Base-by-base conservation (phyloP, 352 stramenopile species). In the Pseudoperonospora humuli region DNA sequence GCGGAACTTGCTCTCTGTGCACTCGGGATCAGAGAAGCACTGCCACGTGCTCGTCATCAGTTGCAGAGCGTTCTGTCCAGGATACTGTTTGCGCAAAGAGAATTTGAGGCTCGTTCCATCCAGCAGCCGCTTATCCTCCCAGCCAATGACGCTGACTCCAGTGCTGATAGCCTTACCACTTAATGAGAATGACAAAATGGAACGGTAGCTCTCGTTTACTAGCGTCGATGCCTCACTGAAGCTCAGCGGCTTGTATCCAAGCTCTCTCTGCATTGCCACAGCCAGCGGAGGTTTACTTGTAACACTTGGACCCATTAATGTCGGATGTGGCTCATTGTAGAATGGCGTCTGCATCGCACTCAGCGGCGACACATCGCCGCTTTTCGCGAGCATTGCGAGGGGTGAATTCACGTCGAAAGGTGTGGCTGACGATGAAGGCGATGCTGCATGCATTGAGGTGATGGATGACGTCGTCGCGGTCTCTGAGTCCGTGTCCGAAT, bases 11-110 rank as follows among this genome's bases (percentile, higher is more conserved):
- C 64, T 19, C 28, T 76, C 57, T 0, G 66, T 67, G 35, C 75
- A 87, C 8, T 53, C 48, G 0, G 73, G 70, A 39, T 87, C 72
- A 17, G 75, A 84, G 20, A 87, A 68, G 46, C 75, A 87, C 50
- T 80, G 61, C 72, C 72, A 87, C 24, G 75, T 87, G 26, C 50
- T 67, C 0, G 55, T 59, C 72, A 85, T 80, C 1, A 87, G 41
- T 7, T 64, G 50, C 37, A 61, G 36, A 0, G 67, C 54, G 31
- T 62, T 72, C 9, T 57, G 49, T 20, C 64, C 57, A 6, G 49
- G 35, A 37, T 84, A 87, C 4, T 42, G 39, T 48, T 87, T 87
- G 39, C 72, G 62, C 21, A 87, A 46, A 23, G 75, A 84, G 34
- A 87, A 87, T 18, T 78, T 79, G 39, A 85, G 57, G 5, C 47